These are phyloP conservation scores for Botrytis cinerea DNA, from an alignment of 2,329 filamentous ascomycete species.

Conservation along the genomic window DNA sequence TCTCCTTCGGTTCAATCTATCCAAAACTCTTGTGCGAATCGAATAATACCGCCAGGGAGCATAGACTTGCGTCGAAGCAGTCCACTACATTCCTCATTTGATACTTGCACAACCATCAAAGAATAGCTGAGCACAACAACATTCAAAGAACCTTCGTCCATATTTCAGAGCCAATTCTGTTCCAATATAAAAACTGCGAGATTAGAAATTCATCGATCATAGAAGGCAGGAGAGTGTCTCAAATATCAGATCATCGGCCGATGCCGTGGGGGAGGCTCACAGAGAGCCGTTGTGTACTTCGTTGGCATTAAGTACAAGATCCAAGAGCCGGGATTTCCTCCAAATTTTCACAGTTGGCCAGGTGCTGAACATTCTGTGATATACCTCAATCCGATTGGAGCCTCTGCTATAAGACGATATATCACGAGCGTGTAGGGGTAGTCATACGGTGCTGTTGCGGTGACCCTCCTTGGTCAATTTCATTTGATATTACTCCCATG, in stretches of 20 bases:
- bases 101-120: constrained; percentile 9
- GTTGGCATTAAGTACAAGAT: constrained; percentile 21
- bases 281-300: constrained; percentile 20
- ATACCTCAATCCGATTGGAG: background rate
- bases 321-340: background rate
- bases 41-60: background rate
- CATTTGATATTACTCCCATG: constrained; percentile 17
- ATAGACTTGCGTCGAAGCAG: background rate
- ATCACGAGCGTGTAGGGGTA: background rate
- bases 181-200: background rate
- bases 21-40: background rate
- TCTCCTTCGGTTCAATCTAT: background rate
- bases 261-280: constrained; percentile 26
- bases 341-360: background rate
- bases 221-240: constrained; percentile 10
- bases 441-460: background rate
- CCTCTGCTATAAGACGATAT: background rate
- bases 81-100: constrained; percentile 11
- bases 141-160: background rate
- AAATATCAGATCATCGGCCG: constrained; percentile 16
- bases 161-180: background rate
- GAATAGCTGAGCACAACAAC: background rate
- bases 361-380: background rate
- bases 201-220: background rate
- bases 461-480: background rate